Evolutionary conservation across 1,284 basidiomycete species (phyloP).

Genomic region (Puccinia horiana): DNA sequence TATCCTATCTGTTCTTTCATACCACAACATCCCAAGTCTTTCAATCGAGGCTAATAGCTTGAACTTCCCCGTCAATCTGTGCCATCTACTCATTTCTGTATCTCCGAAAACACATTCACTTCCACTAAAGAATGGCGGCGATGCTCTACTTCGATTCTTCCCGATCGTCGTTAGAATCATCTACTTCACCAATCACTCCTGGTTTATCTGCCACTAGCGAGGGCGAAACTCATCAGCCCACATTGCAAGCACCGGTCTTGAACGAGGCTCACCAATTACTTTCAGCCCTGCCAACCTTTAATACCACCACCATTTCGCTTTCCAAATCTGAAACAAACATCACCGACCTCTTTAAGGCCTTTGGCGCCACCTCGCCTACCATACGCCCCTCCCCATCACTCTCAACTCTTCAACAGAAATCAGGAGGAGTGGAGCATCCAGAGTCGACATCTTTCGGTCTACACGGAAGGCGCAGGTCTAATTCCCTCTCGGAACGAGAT

Average conservation of each 20-base stretch:
- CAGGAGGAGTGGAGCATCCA: neutral
- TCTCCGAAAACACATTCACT: neutral
- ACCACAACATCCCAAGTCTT: neutral
- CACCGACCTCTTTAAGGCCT: constrained; percentile 3
- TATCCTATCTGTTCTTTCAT: neutral
- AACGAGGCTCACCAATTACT: neutral
- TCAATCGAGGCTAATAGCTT: neutral
- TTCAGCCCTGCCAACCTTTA: neutral
- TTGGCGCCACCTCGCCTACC: neutral
- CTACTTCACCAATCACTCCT: constrained; percentile 2
- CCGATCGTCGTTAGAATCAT: neutral
- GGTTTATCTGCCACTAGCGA: neutral
- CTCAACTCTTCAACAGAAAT: constrained; percentile 19
- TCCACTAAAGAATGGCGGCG: neutral
- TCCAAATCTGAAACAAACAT: constrained; percentile 14
- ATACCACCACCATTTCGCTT: neutral
- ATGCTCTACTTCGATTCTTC: constrained; percentile 9
- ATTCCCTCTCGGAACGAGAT: constrained; percentile 4
- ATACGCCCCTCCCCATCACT: constrained; percentile 26
- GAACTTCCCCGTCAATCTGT: neutral
- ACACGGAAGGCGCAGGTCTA: constrained; percentile 15
- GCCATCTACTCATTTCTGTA: neutral
- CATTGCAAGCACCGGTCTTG: neutral
- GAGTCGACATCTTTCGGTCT: neutral
- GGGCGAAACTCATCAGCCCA: neutral